Evolutionary conservation across 805 yeast genomes (phyloP).

Genomic region (Yarrowia sp.): DNA sequence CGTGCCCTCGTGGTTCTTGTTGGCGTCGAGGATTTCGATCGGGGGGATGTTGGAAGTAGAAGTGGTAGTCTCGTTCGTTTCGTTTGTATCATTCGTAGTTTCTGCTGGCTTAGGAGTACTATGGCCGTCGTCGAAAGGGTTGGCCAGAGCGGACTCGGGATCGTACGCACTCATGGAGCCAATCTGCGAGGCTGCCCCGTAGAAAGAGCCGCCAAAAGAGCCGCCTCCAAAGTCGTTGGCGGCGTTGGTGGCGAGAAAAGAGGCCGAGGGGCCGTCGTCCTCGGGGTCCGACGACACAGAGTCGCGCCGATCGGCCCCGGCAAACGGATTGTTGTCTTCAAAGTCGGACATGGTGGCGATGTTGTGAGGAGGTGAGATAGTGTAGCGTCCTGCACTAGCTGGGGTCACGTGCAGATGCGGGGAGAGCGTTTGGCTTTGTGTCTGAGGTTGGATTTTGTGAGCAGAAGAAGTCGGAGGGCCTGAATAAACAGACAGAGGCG

Average conservation of each 20-base stretch:
- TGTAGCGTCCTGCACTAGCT: background rate
- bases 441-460: no score
- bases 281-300: conserved; percentile 1
- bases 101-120: no score
- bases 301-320: conserved; percentile 36
- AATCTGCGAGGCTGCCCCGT: conserved; percentile 16
- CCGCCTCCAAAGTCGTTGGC: background rate
- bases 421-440: no score
- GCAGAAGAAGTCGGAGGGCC: no score
- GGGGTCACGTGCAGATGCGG: background rate
- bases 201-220: conserved; percentile 15
- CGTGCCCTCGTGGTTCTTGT: conserved; percentile 78
- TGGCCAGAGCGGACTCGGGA: background rate
- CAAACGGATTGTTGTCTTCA: conserved; percentile 48
- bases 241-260: conserved; percentile 5
- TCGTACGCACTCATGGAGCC: conserved; percentile 29
- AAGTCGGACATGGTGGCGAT: conserved; percentile 38
- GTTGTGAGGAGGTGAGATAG: background rate
- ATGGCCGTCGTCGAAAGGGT: conserved; percentile 20
- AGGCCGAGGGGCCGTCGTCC: conserved; percentile 15
- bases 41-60: conserved; percentile 30
- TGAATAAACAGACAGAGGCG: no score
- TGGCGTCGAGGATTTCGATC: conserved; percentile 62
- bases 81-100: no score
- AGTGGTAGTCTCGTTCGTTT: background rate